Percentiles rank a stretch among this genome's conserved stretches.
Evolutionary conservation across 805 yeast species (phyloP).

Genomic region (Cyberlindnera bimundalis): DNA sequence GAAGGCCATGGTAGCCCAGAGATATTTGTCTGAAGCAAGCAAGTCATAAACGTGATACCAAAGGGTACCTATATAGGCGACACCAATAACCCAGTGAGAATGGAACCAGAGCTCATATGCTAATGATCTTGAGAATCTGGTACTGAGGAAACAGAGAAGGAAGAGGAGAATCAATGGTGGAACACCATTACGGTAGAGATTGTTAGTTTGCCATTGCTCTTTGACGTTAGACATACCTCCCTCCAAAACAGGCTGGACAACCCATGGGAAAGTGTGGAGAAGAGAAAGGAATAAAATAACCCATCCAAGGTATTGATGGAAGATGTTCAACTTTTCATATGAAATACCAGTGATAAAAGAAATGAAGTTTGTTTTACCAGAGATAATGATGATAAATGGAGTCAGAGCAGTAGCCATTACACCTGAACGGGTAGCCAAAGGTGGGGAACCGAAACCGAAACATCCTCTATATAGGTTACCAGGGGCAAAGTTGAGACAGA

Average conservation of each 20-base stretch:
- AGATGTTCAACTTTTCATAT: constrained; percentile 50
- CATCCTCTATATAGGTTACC: constrained; percentile 51
- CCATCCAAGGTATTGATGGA: constrained; percentile 42
- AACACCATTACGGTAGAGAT: constrained; percentile 38
- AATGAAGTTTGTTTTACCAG: constrained; percentile 52
- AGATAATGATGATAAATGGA: constrained; percentile 46
- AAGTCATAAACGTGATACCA: constrained; percentile 40
- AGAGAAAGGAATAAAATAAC: constrained; percentile 42
- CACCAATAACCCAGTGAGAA: constrained; percentile 50
- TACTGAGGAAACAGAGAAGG: constrained; percentile 41
- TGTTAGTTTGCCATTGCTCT: constrained; percentile 24
- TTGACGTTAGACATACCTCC: constrained; percentile 41
- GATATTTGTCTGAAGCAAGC: constrained; percentile 38
- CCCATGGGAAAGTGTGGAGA: constrained; percentile 50
- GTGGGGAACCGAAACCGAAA: constrained; percentile 56
- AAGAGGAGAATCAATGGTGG: constrained; percentile 46
- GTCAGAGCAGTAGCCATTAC: constrained; percentile 46
- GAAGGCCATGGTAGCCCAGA: constrained; percentile 49
- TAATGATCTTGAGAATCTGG: constrained; percentile 36
- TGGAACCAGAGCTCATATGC: constrained; percentile 49
- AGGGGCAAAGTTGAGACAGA: constrained; percentile 38
- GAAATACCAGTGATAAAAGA: constrained; percentile 49
- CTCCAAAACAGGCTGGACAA: constrained; percentile 41
- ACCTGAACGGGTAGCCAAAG: constrained; percentile 52
- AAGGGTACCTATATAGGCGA: constrained; percentile 45